Percentiles rank a stretch among this genome's conserved stretches.
These are phyloP conservation scores for Austroboletus sp. DNA, from an alignment of 1,284 basidiomycete genomes.

Conservation along the genomic window DNA sequence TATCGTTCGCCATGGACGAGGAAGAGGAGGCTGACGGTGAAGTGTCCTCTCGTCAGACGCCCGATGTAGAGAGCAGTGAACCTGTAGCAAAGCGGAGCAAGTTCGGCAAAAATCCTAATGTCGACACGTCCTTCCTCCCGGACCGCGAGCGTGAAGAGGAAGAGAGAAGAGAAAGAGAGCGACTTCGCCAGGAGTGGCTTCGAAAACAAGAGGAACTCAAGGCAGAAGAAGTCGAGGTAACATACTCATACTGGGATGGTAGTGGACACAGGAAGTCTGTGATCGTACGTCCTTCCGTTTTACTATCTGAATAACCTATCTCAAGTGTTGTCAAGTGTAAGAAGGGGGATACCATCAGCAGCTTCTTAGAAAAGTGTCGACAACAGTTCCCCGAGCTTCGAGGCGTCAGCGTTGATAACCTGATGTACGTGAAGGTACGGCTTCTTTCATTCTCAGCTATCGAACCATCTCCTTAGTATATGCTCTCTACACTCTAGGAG, in stretches of 20 bases:
- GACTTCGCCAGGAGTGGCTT: slow-evolving; percentile 87
- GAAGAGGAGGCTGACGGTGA: slow-evolving; percentile 44
- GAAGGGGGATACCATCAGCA: slow-evolving; percentile 90
- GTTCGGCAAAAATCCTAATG: slow-evolving; percentile 89
- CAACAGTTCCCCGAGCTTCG: slow-evolving; percentile 89
- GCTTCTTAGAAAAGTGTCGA: slow-evolving; percentile 89
- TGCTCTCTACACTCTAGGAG: slow-evolving; percentile 50
- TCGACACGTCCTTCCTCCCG: slow-evolving; percentile 97
- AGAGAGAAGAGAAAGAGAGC: slow-evolving; percentile 83
- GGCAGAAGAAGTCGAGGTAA: slow-evolving; percentile 83
- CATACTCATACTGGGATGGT: slow-evolving; percentile 98
- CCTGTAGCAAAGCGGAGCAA: slow-evolving; percentile 64
- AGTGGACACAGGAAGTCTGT: slow-evolving; percentile 93
- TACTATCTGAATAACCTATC: not conserved
- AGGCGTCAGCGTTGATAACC: slow-evolving; percentile 84
- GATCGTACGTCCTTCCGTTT: slow-evolving; percentile 49
- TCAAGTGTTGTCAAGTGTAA: slow-evolving; percentile 61
- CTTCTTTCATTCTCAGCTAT: not conserved
- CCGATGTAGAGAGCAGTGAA: slow-evolving; percentile 34
- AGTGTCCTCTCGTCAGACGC: slow-evolving; percentile 35
- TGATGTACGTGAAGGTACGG: slow-evolving; percentile 95
- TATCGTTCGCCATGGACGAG: slow-evolving; percentile 88
- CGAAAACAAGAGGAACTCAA: slow-evolving; percentile 84
- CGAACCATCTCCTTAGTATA: slow-evolving; percentile 1
- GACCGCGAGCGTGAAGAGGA: slow-evolving; percentile 92